Base-by-base conservation (phyloP, 2,329 filamentous ascomycete species). In the Alternaria hordeiaustralica region DNA sequence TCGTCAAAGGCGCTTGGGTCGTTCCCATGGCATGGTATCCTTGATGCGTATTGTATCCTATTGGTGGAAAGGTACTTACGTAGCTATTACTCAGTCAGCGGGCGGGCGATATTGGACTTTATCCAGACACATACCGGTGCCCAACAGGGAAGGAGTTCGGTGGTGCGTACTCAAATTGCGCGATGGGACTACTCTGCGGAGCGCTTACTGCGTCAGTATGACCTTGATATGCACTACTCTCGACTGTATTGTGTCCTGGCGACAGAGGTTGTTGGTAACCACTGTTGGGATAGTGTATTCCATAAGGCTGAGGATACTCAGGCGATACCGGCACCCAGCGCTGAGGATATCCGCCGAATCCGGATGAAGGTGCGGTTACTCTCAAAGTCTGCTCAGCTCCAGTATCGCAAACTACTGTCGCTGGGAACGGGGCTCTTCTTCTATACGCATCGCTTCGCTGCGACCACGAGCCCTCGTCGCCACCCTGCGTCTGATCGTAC, bases 401-500 rank as follows among this genome's bases (percentile, higher is more conserved):
- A 53, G 21, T 23, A 43, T 25, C 36, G 18, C 21, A 26, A 30
- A 47, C 23, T 13, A 28, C n/a, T 21, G n/a, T 8, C 18, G 18
- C n/a, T 28, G 30, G 36, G 13, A 25, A 51, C 11, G 56, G 11
- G 15, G 23, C 15, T 43, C 33, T 43, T 53, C 33, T 36, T 13
- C 8, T 49, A 12, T 53, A 12, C 11, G 21, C 30, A 21, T 30
- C 18, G n/a, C 25, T 20, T 10, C 43, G 8, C 12, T 44, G 56
- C 20, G 46, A 30, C 56, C 56, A 51, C 15, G 46, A 51, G 21
- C 18, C 30, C 23, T 28, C 33, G 20, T 51, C 21, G 20, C 21
- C n/a, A 33, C 55, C 20, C 44, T 50, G 55, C 20, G 55, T 36
- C 28, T 58, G 55, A 21, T 50, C 28, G 13, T 58, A 50, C 55